phyloP scores from a whole-genome alignment of 192 early-diverging fungal species.

The Coemansia sp. region DNA sequence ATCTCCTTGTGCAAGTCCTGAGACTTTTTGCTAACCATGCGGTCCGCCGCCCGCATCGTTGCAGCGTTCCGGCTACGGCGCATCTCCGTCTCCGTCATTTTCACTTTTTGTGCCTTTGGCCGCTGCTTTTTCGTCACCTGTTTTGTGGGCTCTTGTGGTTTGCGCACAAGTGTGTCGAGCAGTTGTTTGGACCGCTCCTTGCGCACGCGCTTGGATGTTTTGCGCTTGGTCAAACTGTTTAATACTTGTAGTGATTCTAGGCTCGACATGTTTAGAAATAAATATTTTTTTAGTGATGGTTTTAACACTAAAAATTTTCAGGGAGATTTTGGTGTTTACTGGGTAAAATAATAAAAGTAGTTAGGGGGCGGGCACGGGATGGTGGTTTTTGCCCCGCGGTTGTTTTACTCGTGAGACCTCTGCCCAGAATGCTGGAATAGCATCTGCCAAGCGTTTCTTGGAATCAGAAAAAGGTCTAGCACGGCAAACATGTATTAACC shows the following conservation, averaged over 20 bases:
- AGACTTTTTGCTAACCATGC: conserved; percentile 24
- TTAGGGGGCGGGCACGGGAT: not conserved
- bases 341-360: too few relatives aligned
- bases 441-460: not conserved
- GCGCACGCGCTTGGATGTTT: conserved; percentile 31
- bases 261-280: conserved; percentile 20
- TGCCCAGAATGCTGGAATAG: not conserved
- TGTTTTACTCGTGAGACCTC: not conserved
- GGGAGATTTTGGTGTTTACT: not conserved
- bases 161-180: not conserved
- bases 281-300: too few relatives aligned
- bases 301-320: not conserved
- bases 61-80: conserved; percentile 15
- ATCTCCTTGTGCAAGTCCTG: conserved; percentile 32
- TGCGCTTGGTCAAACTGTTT: conserved; percentile 27
- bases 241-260: conserved; percentile 26
- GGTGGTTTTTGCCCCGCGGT: not conserved
- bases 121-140: not conserved
- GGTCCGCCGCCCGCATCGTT: conserved; percentile 23
- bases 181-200: conserved; percentile 10
- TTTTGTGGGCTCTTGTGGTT: conserved; percentile 1
- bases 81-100: not conserved
- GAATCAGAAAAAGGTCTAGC: not conserved
- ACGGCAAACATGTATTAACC: not conserved
- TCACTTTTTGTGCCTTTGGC: conserved; percentile 4